Conservation (phyloP, 2,329 filamentous ascomycete species). For the Trichoderma arundinaceum region DNA sequence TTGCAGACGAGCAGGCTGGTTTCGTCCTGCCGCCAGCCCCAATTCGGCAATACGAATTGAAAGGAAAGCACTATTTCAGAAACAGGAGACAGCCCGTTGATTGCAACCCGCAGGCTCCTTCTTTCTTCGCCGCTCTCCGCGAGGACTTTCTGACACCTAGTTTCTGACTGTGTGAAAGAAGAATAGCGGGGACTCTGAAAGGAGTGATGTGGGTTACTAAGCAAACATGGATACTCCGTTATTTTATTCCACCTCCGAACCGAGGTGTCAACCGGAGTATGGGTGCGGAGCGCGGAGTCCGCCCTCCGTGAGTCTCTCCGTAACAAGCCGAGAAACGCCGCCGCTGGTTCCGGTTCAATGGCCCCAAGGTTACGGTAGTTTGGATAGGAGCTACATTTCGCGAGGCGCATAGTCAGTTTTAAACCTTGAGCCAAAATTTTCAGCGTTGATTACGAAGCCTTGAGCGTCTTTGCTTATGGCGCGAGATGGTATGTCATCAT, state of each 20-base stretch:
- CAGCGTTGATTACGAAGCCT: neutral
- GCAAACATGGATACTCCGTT: too few relatives aligned
- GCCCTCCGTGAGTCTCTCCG: neutral
- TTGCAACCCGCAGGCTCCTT: neutral
- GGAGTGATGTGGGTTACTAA: neutral
- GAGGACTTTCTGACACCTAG: neutral
- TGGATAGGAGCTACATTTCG: neutral
- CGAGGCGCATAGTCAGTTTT: neutral
- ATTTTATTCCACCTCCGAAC: too few relatives aligned
- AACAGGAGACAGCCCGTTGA: neutral
- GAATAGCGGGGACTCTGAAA: neutral
- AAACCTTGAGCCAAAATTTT: neutral
- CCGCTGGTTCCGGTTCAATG: conserved; percentile 2
- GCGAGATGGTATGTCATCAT: neutral
- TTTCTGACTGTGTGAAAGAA: neutral
- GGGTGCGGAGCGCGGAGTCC: neutral
- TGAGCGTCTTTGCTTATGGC: neutral
- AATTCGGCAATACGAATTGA: neutral
- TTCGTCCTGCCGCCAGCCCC: neutral
- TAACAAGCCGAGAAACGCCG: neutral
- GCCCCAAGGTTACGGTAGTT: neutral
- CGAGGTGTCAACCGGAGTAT: neutral
- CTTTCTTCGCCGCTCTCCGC: neutral
- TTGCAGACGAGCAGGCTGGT: neutral
- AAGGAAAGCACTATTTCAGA: neutral